Evolutionary conservation across 1,284 basidiomycete species (phyloP).

Genomic region (Cystobasidium sp.): DNA sequence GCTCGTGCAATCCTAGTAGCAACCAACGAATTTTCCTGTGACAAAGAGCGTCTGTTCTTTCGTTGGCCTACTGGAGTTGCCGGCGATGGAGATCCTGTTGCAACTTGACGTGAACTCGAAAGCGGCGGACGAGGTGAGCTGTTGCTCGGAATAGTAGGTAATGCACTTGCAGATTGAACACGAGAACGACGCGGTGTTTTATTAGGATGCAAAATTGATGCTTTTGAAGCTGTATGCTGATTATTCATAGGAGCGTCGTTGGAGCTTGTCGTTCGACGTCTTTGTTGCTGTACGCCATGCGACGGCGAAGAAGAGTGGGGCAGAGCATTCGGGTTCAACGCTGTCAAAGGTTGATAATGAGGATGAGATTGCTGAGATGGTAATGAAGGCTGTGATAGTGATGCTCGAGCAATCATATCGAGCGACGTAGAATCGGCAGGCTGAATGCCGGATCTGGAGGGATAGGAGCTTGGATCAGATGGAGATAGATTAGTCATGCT

Average conservation of each 20-base stretch:
- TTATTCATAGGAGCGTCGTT: conserved; percentile 6
- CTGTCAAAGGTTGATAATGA: conserved; percentile 1
- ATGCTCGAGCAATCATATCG: not conserved
- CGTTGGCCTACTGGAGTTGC: not conserved
- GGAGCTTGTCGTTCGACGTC: conserved; percentile 11
- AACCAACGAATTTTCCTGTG: conserved; percentile 33
- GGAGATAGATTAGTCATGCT: not conserved
- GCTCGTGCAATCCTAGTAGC: conserved; percentile 38
- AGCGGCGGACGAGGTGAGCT: not conserved
- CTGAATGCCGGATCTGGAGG: not conserved
- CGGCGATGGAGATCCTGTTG: not conserved
- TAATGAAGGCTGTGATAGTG: not conserved
- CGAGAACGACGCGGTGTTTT: conserved; percentile 30
- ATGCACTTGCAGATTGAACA: conserved; percentile 36
- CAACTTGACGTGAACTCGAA: not conserved
- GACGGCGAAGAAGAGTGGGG: not conserved
- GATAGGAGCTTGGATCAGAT: not conserved
- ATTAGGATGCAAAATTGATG: not conserved
- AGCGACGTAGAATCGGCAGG: not conserved
- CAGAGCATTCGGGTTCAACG: not conserved
- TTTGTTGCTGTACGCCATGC: not conserved
- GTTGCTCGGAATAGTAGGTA: not conserved
- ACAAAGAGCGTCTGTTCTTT: conserved; percentile 22
- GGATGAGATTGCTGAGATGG: conserved; percentile 15
- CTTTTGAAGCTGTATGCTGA: not conserved